Base-by-base conservation (phyloP, 2,329 filamentous ascomycete genomes). In the Fusarium solani-melongenae region DNA sequence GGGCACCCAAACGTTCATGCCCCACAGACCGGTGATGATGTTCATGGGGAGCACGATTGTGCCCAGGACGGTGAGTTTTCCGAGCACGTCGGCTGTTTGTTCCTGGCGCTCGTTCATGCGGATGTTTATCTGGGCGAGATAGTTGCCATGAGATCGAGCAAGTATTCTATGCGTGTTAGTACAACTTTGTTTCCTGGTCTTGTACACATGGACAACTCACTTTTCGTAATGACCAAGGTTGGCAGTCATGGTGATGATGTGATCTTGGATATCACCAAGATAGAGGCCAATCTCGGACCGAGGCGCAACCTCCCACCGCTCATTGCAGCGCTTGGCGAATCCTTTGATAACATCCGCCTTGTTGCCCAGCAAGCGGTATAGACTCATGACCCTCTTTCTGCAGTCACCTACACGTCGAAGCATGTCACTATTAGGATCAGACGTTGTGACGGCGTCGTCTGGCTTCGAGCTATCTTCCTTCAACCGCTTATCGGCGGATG, bases 271-370 rank as follows among this genome's bases (percentile, higher is more conserved):
- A 85, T 99, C 96, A 71, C 96, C 96, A 67, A 99, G 86, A 83
- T 98, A 99, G 62, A 99, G 84, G n/a, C 96, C 96, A 80, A 99
- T 98, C 81, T 99, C 96, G 36, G 93, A 96, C 71, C 95, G 90
- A 12, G 96, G 96, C 7, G 96, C 96, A 67, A 99, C 94, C 77
- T 98, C 94, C 95, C 95, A 99, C 74, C 97, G 93, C 85, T 99
- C 96, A 80, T 98, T 99, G 85, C 96, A 99, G 15, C 96, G 90
- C 85, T 99, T 99, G 6, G 96, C 96, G 79, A 99, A 99, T 1
- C 96, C 96, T 84, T 98, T 98, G 87, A 99, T 98, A 67, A 99
- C 96, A 82, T 99, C 96, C 58, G 96, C 96, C 84, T 99, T 99
- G 83, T 97, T 98, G 64, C 96, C 96, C 20, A 99, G 86, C 51